These are phyloP conservation scores for Madurella mycetomatis DNA, from an alignment of 2,329 filamentous ascomycete species.

Conservation along the genomic window DNA sequence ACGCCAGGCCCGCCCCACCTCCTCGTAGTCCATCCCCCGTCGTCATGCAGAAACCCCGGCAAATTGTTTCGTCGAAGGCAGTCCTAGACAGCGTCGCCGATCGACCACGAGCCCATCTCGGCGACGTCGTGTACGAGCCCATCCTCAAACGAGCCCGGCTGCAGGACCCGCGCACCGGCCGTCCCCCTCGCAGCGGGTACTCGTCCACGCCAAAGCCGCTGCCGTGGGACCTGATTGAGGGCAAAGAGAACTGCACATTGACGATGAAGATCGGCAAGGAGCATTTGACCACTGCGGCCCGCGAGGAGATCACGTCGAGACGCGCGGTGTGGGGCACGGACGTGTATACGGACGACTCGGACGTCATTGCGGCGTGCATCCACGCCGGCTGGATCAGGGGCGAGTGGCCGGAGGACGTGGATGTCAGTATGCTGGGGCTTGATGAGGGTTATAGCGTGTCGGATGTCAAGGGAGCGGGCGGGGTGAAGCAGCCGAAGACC, in stretches of 20 bases:
- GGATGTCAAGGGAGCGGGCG: slow-evolving; percentile 22
- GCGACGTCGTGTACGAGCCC: slow-evolving; percentile 76
- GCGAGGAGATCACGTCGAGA: slow-evolving; percentile 78
- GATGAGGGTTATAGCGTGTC: slow-evolving; percentile 34
- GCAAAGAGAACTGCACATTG: slow-evolving; percentile 82
- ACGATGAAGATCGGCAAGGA: slow-evolving; percentile 81
- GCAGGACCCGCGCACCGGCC: slow-evolving; percentile 48
- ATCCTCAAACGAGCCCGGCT: slow-evolving; percentile 53
- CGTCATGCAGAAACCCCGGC: slow-evolving; percentile 57
- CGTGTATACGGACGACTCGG: slow-evolving; percentile 93
- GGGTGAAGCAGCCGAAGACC: slow-evolving; percentile 15
- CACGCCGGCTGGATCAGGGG: slow-evolving; percentile 90
- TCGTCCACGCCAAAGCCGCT: slow-evolving; percentile 63
- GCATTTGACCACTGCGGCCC: slow-evolving; percentile 63
- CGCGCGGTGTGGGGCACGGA: slow-evolving; percentile 89
- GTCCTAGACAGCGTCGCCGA: slow-evolving; percentile 69
- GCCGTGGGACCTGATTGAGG: slow-evolving; percentile 66
- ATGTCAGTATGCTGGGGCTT: slow-evolving; percentile 61
- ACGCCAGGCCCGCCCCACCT: slow-evolving; percentile 27
- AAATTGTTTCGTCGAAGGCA: slow-evolving; percentile 62
- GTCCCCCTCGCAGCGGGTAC: slow-evolving; percentile 33
- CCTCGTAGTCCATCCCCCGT: slow-evolving; percentile 37
- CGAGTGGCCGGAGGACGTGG: slow-evolving; percentile 77
- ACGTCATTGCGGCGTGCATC: slow-evolving; percentile 86
- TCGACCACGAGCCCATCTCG: slow-evolving; percentile 73